These are phyloP conservation scores for Vaccinium darrowii DNA, from an alignment of 148 eudicot species.

Conservation along the genomic window DNA sequence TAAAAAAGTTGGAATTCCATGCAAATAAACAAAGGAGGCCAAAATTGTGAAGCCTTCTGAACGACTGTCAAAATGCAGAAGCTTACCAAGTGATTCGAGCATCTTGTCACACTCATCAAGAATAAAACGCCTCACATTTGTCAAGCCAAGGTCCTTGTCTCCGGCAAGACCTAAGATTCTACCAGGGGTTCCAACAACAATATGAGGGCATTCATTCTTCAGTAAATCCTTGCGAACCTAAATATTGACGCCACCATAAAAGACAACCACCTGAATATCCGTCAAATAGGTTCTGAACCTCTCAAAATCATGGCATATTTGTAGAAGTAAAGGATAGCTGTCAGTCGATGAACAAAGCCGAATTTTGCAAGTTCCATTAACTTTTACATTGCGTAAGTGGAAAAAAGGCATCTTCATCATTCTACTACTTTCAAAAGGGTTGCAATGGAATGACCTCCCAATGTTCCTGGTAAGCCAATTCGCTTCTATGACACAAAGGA, in stretches of 20 bases:
- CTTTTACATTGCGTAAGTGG: not conserved
- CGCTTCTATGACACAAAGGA: slow-evolving; percentile 56
- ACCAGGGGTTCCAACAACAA: slow-evolving; percentile 52
- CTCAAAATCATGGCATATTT: slow-evolving; percentile 59
- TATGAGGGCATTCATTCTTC: slow-evolving; percentile 38
- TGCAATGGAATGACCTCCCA: not conserved
- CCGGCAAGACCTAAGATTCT: slow-evolving; percentile 51
- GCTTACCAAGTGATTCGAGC: slow-evolving; percentile 60
- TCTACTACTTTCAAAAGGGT: not conserved
- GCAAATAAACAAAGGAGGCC: not conserved
- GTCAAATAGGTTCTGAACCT: slow-evolving; percentile 56
- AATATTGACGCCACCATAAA: slow-evolving; percentile 59
- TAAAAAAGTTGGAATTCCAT: not conserved
- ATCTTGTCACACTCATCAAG: slow-evolving; percentile 64
- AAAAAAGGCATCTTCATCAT: not conserved
- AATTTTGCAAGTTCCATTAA: not conserved
- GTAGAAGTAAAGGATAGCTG: slow-evolving; percentile 7
- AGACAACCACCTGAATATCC: slow-evolving; percentile 55
- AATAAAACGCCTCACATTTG: slow-evolving; percentile 38
- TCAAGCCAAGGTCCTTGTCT: slow-evolving; percentile 52
- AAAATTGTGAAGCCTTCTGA: not conserved
- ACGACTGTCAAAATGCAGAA: not conserved
- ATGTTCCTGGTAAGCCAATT: slow-evolving; percentile 46
- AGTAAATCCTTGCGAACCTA: slow-evolving; percentile 51
- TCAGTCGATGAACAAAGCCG: not conserved